These are phyloP conservation scores for Raphanus hybrid DNA, from an alignment of 441 rosid genomes.

Conservation along the genomic window DNA sequence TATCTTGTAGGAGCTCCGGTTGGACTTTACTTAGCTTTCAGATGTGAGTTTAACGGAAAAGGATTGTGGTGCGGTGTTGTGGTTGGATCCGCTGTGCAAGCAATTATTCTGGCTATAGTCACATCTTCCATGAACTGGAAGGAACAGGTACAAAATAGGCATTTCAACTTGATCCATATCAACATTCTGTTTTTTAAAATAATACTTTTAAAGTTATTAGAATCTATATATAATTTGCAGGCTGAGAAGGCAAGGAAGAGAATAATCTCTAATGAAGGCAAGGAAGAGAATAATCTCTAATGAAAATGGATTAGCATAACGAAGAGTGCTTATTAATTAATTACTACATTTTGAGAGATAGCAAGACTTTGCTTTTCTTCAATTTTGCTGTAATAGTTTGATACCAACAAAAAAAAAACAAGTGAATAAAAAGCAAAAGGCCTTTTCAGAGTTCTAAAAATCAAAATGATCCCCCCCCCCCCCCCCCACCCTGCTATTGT, in stretches of 20 bases:
- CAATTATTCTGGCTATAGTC: not conserved
- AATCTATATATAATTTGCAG: not conserved
- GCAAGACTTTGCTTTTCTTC: not conserved
- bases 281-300: not conserved
- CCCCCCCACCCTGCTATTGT: no score
- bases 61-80: not conserved
- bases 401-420: not conserved
- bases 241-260: not conserved
- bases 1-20: not conserved
- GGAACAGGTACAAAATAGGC: not conserved
- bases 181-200: not conserved
- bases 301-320: not conserved
- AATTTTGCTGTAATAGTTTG: not conserved
- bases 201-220: no score
- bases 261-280: not conserved
- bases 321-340: not conserved
- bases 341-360: not conserved
- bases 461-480: no score
- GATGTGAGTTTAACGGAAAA: not conserved
- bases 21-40: not conserved
- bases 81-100: not conserved
- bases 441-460: no score
- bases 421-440: not conserved
- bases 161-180: not conserved
- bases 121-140: not conserved